Conservation (phyloP, 176 grass and related monocot genomes). For the Triticum aestivum region DNA sequence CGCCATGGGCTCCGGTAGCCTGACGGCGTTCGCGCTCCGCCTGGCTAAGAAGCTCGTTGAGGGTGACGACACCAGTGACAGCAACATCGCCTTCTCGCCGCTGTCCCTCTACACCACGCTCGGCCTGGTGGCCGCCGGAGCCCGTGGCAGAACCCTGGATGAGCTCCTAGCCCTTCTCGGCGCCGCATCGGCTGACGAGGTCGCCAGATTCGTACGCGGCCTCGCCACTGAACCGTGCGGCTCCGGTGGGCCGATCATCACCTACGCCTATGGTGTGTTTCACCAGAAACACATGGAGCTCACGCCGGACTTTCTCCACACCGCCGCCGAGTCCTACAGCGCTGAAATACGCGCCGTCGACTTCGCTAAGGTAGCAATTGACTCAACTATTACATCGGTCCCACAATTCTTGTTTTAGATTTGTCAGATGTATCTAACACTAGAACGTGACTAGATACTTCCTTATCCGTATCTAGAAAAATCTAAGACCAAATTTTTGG, state of each 20-base stretch:
- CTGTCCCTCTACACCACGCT: constrained; percentile 34
- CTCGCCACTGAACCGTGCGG: not conserved
- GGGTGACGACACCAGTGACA: too few species aligned
- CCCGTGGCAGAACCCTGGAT: not conserved
- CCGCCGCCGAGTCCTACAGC: not conserved
- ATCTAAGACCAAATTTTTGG: too few species aligned
- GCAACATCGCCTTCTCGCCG: constrained; percentile 41
- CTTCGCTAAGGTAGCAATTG: not conserved
- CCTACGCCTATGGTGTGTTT: constrained; percentile 20
- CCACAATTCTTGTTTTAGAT: too few species aligned
- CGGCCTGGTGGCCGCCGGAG: not conserved
- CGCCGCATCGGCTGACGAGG: not conserved
- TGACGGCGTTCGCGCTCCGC: not conserved
- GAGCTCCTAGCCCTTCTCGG: constrained; percentile 32
- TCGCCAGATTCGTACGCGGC: not conserved
- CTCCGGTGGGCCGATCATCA: not conserved
- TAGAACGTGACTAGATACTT: too few species aligned
- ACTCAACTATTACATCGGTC: too few species aligned
- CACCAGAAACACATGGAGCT: not conserved
- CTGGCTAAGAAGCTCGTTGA: not conserved
- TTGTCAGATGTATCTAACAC: too few species aligned
- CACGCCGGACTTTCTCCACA: constrained; percentile 1
- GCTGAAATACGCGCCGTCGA: constrained; percentile 21
- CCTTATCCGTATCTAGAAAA: too few species aligned
- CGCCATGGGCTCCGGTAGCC: not conserved